Percentiles rank a stretch among this genome's conserved stretches.
These are phyloP conservation scores for Cordyceps cateniannulata DNA, from an alignment of 2,329 filamentous ascomycete genomes.

Conservation along the genomic window DNA sequence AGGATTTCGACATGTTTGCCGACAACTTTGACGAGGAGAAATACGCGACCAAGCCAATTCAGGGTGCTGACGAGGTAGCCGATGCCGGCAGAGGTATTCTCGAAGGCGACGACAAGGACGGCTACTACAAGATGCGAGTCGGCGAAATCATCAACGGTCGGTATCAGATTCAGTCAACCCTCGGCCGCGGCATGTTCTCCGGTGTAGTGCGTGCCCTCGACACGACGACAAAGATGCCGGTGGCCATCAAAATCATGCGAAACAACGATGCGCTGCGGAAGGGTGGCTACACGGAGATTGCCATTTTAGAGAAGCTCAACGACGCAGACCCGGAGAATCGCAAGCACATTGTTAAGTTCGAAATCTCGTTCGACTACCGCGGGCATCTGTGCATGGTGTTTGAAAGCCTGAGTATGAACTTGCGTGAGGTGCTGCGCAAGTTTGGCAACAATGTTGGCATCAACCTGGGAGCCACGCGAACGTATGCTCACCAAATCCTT, in stretches of 20 bases:
- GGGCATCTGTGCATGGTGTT: conserved; percentile 95
- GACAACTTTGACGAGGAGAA: conserved; percentile 67
- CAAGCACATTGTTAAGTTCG: conserved; percentile 84
- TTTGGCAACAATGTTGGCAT: conserved; percentile 93
- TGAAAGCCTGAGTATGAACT: conserved; percentile 87
- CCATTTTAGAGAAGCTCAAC: conserved; percentile 82
- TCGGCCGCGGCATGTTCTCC: conserved; percentile 95
- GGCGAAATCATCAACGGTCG: conserved; percentile 85
- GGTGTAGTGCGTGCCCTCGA: conserved; percentile 88
- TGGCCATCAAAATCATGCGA: conserved; percentile 96
- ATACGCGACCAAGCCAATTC: conserved; percentile 46
- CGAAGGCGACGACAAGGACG: conserved; percentile 89
- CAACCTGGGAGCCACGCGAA: conserved; percentile 77
- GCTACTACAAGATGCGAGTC: conserved; percentile 91
- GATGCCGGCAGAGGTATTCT: conserved; percentile 71
- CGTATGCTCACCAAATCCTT: conserved; percentile 93
- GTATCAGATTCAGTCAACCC: conserved; percentile 79
- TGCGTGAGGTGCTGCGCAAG: conserved; percentile 91
- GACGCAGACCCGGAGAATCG: conserved; percentile 80
- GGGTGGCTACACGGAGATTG: conserved; percentile 89
- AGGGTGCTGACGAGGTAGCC: conserved; percentile 42
- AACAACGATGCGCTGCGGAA: conserved; percentile 92
- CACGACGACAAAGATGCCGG: conserved; percentile 64
- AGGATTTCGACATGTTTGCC: conserved; percentile 85
- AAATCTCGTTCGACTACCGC: conserved; percentile 87